Evolutionary conservation across 805 yeast genomes (phyloP).

Genomic region (Kregervanrija pseudodelftensis): DNA sequence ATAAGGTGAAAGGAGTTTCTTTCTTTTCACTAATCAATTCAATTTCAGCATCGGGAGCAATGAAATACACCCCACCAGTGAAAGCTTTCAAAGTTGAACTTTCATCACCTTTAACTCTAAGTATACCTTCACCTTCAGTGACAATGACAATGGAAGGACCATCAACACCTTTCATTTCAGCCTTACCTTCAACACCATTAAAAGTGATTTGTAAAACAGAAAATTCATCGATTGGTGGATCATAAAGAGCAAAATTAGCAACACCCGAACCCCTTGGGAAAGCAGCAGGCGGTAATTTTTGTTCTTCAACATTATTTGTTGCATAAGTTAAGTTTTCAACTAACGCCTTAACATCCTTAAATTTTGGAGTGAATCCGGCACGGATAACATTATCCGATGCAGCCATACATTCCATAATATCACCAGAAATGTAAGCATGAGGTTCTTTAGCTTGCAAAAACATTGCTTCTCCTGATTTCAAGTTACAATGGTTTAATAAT

Average conservation of each 20-base stretch:
- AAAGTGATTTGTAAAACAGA: slow-evolving; percentile 82
- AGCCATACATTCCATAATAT: slow-evolving; percentile 99
- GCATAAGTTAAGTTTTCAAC: slow-evolving; percentile 88
- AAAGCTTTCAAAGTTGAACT: slow-evolving; percentile 39
- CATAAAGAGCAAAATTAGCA: slow-evolving; percentile 62
- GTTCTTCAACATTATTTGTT: slow-evolving; percentile 85
- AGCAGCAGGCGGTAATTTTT: slow-evolving; percentile 67
- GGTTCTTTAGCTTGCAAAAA: slow-evolving; percentile 96
- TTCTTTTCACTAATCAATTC: slow-evolving; percentile 46
- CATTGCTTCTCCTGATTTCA: slow-evolving; percentile 91
- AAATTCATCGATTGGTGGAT: slow-evolving; percentile 97
- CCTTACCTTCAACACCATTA: slow-evolving; percentile 40
- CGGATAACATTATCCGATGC: slow-evolving; percentile 97
- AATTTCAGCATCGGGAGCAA: slow-evolving; percentile 69
- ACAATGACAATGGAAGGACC: slow-evolving; percentile 88
- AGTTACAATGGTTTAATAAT: slow-evolving; percentile 78
- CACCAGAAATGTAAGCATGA: slow-evolving; percentile 96
- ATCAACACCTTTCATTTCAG: slow-evolving; percentile 51
- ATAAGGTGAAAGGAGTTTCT: slow-evolving; percentile 55
- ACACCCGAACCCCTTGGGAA: slow-evolving; percentile 59
- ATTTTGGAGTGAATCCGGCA: slow-evolving; percentile 99
- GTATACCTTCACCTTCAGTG: slow-evolving; percentile 71
- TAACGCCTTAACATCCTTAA: slow-evolving; percentile 87
- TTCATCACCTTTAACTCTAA: slow-evolving; percentile 37
- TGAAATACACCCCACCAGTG: slow-evolving; percentile 77